Base-by-base conservation (phyloP, 139 green algal species). In the Chlamydomonas applanata region DNA sequence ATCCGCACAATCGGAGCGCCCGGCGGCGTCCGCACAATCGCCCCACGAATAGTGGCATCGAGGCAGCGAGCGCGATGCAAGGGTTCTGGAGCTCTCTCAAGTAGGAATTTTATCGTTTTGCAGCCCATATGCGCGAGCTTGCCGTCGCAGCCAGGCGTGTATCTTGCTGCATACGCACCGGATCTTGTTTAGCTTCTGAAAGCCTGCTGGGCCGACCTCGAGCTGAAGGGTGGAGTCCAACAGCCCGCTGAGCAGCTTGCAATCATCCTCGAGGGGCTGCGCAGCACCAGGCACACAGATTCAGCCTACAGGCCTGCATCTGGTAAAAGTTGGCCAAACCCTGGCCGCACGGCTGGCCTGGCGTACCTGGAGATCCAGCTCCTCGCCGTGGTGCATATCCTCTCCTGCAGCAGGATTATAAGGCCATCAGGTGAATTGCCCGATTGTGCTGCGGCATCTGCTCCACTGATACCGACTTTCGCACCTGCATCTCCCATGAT, bases 181-280 rank as follows among this genome's bases (percentile, higher is more conserved):
- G 13, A 63, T 69, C 27, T 77, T 64, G 7, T 46, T 62, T 3
- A 61, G 71, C 74, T 95, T 95, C 4, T 77, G 65, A 60, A 97
- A 94, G 14, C 96, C 78, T 36, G 86, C 88, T 13, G 90, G 82
- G 4, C 93, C 93, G 24, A 97, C 86, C 57, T 98, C 93, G 16
- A 89, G 87, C 19, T 83, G 79, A 34, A 98, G 79, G 65, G 83
- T 93, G 30, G 96, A 89, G 62, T 98, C 93, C 32, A 98, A 81
- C 29, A 97, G 73, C 1, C 68, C 78, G 1, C 87, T 85, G 20
- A 98, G 86, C 33, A 98, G 83, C 44, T 88, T 88, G 80, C 92
- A 97, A 70, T 97, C 92, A 76, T 97, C 93, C 33, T 94, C 85
- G 24, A 97, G 80, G 0, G 89, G 71, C 19, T 83, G 81, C 1